These are phyloP conservation scores for Raffaelea arxii DNA, from an alignment of 2,329 filamentous ascomycete genomes.

Conservation along the genomic window DNA sequence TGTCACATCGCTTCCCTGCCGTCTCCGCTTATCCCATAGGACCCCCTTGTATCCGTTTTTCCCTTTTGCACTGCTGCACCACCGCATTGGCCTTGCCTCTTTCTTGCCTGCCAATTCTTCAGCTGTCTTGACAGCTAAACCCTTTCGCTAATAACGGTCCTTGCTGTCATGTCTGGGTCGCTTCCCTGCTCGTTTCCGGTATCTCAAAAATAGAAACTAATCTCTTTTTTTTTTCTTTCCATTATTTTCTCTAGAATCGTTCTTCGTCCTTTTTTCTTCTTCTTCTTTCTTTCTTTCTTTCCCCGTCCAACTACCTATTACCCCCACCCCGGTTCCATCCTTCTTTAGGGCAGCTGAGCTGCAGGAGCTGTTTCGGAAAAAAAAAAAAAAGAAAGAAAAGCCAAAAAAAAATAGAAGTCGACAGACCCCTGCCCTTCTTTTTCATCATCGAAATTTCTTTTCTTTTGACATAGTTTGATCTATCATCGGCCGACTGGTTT, in stretches of 20 bases:
- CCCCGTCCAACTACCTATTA: background rate
- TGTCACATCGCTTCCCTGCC: background rate
- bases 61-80: background rate
- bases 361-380: conserved; percentile 10
- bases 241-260: conserved; percentile 2
- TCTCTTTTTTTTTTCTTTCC: background rate
- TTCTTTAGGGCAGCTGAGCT: conserved; percentile 13
- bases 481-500: background rate
- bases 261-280: conserved; percentile 1
- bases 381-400: background rate
- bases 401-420: background rate
- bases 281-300: background rate
- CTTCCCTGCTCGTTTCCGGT: background rate
- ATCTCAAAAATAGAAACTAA: too few relatives aligned
- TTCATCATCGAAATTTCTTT: background rate
- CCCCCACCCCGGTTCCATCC: conserved; percentile 1
- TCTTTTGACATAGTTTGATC: background rate
- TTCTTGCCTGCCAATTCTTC: background rate
- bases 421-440: background rate
- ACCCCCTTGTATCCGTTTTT: background rate
- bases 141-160: too few relatives aligned
- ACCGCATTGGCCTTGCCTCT: background rate
- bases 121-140: conserved; percentile 1
- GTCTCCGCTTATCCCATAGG: background rate
- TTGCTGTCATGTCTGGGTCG: too few relatives aligned